phyloP scores from a whole-genome alignment of 164 flowering plant genomes.

The Berberis thunbergii region DNA sequence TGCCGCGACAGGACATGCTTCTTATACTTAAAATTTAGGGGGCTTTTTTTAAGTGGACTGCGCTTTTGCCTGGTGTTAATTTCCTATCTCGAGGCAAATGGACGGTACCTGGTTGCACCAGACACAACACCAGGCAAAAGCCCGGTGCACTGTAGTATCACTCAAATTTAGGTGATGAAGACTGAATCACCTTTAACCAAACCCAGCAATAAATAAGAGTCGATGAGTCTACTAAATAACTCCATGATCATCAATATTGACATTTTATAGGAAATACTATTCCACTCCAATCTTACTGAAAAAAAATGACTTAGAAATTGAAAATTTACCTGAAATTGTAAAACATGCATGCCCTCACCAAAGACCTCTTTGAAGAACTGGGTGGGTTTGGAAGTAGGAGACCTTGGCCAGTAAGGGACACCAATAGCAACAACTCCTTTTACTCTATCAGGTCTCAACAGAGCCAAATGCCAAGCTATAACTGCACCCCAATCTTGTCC shows the following conservation, averaged over 20 bases:
- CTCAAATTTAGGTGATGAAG: no score
- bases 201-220: no score
- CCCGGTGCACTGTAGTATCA: no score
- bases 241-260: not conserved
- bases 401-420: constrained; percentile 25
- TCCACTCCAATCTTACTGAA: not conserved
- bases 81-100: no score
- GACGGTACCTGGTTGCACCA: no score
- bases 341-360: constrained; percentile 36
- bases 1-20: no score
- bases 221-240: no score
- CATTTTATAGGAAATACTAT: not conserved
- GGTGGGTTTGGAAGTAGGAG: constrained; percentile 11
- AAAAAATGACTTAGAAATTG: not conserved
- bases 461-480: constrained; percentile 35
- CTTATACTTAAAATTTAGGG: no score
- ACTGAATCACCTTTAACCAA: no score
- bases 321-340: constrained; percentile 39
- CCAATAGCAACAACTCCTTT: constrained; percentile 28
- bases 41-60: no score
- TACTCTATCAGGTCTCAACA: constrained; percentile 47
- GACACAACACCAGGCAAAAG: no score
- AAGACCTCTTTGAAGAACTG: constrained; percentile 11
- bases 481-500: constrained; percentile 54
- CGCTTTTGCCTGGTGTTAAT: no score